A percentile compares a stretch with the other conserved stretches of the same genome.
phyloP scores from a whole-genome alignment of 805 yeast genomes.

The Metschnikowia kunwiensis region DNA sequence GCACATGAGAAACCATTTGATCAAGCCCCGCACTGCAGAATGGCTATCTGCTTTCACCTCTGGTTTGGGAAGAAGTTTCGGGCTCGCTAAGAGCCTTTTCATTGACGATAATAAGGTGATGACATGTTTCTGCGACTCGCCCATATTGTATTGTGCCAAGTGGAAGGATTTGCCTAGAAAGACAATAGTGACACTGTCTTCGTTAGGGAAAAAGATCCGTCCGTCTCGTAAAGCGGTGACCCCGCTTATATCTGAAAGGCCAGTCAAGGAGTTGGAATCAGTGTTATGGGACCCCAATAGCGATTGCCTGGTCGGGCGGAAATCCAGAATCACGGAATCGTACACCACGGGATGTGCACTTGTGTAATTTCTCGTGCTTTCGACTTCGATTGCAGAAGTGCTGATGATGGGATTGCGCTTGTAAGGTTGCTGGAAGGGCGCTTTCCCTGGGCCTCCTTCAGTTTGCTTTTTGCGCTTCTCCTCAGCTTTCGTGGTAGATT shows the following conservation, averaged over 20 bases:
- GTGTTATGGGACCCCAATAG: constrained; percentile 4
- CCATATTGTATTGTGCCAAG: constrained; percentile 25
- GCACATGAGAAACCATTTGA: constrained; percentile 32
- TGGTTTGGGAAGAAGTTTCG: constrained; percentile 4
- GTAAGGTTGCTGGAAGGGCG: constrained; percentile 4
- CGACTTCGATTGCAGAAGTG: constrained; percentile 36
- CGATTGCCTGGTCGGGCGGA: constrained; percentile 11
- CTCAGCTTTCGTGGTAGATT: too few relatives aligned
- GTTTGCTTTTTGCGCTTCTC: neutral
- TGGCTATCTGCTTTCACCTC: constrained; percentile 15
- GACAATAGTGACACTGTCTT: constrained; percentile 8
- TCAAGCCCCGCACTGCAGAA: constrained; percentile 20
- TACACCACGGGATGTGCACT: neutral
- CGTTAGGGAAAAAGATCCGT: constrained; percentile 11
- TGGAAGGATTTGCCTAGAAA: constrained; percentile 23
- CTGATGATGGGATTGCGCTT: constrained; percentile 25
- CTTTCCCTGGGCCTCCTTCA: neutral
- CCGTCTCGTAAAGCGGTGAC: constrained; percentile 14
- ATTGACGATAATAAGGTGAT: constrained; percentile 22
- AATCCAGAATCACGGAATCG: constrained; percentile 5
- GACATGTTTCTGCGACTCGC: constrained; percentile 17
- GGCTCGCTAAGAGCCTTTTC: constrained; percentile 16
- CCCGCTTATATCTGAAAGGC: constrained; percentile 6
- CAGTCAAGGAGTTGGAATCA: constrained; percentile 7
- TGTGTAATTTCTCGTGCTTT: constrained; percentile 24